Percentiles rank a stretch among this genome's conserved stretches.
These are phyloP conservation scores for Yarrowia sp. DNA, from an alignment of 805 yeast species.

Conservation along the genomic window DNA sequence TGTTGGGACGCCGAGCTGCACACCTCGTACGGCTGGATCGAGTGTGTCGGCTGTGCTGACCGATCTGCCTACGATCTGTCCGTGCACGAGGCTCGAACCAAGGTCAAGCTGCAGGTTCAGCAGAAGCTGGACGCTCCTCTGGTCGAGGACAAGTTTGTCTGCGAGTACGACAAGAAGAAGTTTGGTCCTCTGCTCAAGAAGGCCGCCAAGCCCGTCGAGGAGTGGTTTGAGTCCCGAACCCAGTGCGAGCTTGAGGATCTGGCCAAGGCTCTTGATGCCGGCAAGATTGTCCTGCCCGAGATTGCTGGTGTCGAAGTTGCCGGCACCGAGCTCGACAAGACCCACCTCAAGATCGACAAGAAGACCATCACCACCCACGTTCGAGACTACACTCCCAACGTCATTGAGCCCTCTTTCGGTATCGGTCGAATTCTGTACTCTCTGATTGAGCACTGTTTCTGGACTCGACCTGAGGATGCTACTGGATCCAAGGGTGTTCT, in stretches of 20 bases:
- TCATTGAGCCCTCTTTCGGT: constrained; percentile 99
- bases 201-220: constrained; percentile 90
- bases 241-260: constrained; percentile 82
- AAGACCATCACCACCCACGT: constrained; percentile 81
- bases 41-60: constrained; percentile 99
- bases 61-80: constrained; percentile 96
- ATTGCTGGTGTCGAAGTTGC: constrained; percentile 54
- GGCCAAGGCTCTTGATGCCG: constrained; percentile 61
- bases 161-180: constrained; percentile 87
- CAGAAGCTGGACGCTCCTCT: constrained; percentile 82
- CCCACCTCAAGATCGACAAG: constrained; percentile 72
- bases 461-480: constrained; percentile 88
- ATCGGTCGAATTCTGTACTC: constrained; percentile 95
- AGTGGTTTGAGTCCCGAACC: constrained; percentile 69
- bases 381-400: constrained; percentile 94
- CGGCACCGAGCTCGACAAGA: constrained; percentile 59
- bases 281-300: constrained; percentile 64
- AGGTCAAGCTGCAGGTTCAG: constrained; percentile 92
- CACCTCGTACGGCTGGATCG: constrained; percentile 98
- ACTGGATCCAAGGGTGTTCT: constrained; percentile 71
- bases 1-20: constrained; percentile 99
- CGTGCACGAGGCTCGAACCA: constrained; percentile 92
- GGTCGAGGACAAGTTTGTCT: constrained; percentile 77
- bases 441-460: constrained; percentile 89
- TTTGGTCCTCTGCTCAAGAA: constrained; percentile 98